Conservation (phyloP, 495 filamentous ascomycete species). For the Hamigera avellanea region DNA sequence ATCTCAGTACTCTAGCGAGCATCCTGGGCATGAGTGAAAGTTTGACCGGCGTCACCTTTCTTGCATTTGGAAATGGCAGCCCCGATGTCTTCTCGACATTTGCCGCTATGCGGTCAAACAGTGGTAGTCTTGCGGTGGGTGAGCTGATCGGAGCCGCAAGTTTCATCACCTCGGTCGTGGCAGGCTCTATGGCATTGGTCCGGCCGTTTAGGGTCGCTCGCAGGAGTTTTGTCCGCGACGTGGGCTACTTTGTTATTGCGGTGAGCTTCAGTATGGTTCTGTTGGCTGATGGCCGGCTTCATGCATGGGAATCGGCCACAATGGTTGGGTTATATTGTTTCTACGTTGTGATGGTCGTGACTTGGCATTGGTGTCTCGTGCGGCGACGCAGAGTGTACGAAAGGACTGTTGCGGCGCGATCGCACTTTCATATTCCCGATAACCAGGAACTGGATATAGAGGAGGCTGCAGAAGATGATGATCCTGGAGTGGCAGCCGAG, state of each 20-base stretch:
- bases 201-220: slow-evolving; percentile 83
- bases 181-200: slow-evolving; percentile 95
- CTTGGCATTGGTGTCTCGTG: slow-evolving; percentile 80
- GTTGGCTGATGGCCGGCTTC: slow-evolving; percentile 71
- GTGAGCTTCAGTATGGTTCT: slow-evolving; percentile 81
- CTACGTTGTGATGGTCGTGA: slow-evolving; percentile 80
- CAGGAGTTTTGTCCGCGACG: slow-evolving; percentile 83
- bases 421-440: slow-evolving; percentile 56
- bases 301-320: slow-evolving; percentile 73
- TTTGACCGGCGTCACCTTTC: slow-evolving; percentile 90
- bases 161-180: slow-evolving; percentile 95
- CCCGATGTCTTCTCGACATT: slow-evolving; percentile 98
- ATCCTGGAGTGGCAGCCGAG: slow-evolving; percentile 42
- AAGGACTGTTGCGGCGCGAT: slow-evolving; percentile 57
- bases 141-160: slow-evolving; percentile 91
- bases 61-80: slow-evolving; percentile 98
- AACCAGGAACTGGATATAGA: slow-evolving; percentile 60
- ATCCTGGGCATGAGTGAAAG: slow-evolving; percentile 91
- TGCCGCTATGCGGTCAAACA: slow-evolving; percentile 93
- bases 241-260: slow-evolving; percentile 85
- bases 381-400: slow-evolving; percentile 45
- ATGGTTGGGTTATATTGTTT: slow-evolving; percentile 93
- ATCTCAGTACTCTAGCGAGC: slow-evolving; percentile 81
- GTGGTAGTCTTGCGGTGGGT: slow-evolving; percentile 88
- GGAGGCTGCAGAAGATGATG: slow-evolving; percentile 62